Conservation (phyloP, 805 yeast species). For the Wickerhamomyces tratensis region DNA sequence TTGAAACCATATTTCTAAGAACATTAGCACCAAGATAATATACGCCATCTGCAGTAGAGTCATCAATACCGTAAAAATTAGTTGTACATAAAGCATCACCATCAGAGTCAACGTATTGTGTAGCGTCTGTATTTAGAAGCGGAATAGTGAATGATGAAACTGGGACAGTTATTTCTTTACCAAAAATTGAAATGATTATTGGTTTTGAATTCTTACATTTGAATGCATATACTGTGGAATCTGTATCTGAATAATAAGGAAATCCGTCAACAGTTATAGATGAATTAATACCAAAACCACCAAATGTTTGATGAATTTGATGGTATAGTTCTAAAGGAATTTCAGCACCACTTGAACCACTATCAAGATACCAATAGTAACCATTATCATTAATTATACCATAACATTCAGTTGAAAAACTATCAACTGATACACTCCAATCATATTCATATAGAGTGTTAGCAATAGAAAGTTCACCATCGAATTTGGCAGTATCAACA, state of each 20-base stretch:
- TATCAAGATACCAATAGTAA: conserved; percentile 5
- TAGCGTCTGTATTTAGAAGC: conserved; percentile 4
- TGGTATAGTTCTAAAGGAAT: conserved; percentile 5
- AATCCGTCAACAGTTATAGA: conserved; percentile 23
- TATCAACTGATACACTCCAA: conserved; percentile 4
- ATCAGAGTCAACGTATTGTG: conserved; percentile 1
- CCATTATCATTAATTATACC: conserved; percentile 2
- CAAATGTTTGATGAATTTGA: conserved; percentile 9
- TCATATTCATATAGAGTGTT: background rate
- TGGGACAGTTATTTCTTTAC: conserved; percentile 5
- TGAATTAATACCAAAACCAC: conserved; percentile 13
- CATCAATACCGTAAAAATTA: background rate
- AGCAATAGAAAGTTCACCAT: conserved; percentile 7
- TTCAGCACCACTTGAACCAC: conserved; percentile 8
- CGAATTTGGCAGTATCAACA: conserved; percentile 8
- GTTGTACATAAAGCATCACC: conserved; percentile 11
- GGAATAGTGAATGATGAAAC: conserved; percentile 5
- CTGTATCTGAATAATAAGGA: background rate
- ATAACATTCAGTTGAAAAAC: conserved; percentile 7
- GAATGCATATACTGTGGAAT: conserved; percentile 17
- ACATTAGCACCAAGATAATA: background rate
- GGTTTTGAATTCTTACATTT: conserved; percentile 12
- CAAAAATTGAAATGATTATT: conserved; percentile 8
- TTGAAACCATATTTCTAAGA: background rate
- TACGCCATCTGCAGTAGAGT: background rate